Evolutionary conservation across 768 basidiomycete species (phyloP).

Genomic region (Leucocoprinus sp.): DNA sequence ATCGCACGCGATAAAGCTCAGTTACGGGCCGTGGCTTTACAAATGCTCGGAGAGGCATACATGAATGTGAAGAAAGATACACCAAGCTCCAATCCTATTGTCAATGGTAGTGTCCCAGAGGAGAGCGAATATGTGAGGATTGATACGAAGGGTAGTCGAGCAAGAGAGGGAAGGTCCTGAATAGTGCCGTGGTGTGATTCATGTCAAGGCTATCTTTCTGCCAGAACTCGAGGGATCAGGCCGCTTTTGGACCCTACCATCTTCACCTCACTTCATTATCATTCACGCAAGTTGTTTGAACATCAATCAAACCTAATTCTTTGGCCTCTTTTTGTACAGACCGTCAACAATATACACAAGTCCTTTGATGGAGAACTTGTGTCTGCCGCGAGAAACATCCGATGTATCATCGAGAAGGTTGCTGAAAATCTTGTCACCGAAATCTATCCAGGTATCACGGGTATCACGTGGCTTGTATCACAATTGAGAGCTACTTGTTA

Average conservation of each 20-base stretch:
- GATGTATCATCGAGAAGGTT: neutral
- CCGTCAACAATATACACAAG: no score
- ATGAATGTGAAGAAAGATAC: constrained; percentile 59
- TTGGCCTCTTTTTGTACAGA: neutral
- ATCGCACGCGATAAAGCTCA: constrained; percentile 51
- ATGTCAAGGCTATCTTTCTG: neutral
- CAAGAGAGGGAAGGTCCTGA: constrained; percentile 20
- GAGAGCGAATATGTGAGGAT: constrained; percentile 80
- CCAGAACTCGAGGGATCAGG: neutral
- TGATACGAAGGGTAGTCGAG: constrained; percentile 63
- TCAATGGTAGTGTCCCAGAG: constrained; percentile 24
- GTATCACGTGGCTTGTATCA: no score
- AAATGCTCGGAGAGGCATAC: constrained; percentile 79
- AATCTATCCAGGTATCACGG: neutral
- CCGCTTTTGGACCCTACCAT: neutral
- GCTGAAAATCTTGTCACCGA: neutral
- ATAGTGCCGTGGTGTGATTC: neutral
- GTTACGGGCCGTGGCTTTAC: constrained; percentile 72
- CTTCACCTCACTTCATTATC: neutral
- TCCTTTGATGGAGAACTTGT: no score
- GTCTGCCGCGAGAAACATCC: neutral
- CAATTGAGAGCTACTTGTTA: no score
- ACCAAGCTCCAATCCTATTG: constrained; percentile 13
- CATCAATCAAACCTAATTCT: no score
- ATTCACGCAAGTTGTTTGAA: neutral